Evolutionary conservation across 352 stramenopile species (phyloP).

Genomic region (Phytophthora multivora): DNA sequence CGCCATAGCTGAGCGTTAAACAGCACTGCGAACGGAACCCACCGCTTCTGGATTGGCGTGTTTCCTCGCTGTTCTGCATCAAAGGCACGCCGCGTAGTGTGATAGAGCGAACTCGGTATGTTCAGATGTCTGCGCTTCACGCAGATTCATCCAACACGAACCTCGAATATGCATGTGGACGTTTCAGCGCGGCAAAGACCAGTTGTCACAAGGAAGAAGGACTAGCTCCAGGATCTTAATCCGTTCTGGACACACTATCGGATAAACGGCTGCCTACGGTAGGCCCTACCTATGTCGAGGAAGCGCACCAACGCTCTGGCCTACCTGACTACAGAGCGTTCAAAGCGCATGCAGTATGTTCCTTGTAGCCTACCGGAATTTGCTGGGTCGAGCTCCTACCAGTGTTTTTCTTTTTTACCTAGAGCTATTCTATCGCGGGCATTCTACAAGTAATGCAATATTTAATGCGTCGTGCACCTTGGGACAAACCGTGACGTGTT

Average conservation of each 20-base stretch:
- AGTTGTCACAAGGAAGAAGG: neutral
- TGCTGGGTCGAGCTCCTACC: neutral
- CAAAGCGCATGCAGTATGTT: neutral
- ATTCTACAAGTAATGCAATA: neutral
- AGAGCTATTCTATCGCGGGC: too few relatives aligned
- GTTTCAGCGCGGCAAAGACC: slow-evolving; percentile 2
- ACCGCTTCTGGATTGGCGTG: neutral
- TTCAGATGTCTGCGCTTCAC: neutral
- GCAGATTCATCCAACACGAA: too few relatives aligned
- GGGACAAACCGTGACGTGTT: neutral
- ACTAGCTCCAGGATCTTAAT: neutral
- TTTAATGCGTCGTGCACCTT: neutral
- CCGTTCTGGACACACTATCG: neutral
- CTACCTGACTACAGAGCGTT: neutral
- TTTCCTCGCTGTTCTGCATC: slow-evolving; percentile 10
- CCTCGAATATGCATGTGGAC: neutral
- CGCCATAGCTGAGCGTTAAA: neutral
- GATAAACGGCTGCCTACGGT: neutral
- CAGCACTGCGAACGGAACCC: neutral
- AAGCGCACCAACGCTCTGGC: neutral
- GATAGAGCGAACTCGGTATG: neutral
- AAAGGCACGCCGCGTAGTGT: slow-evolving; percentile 2
- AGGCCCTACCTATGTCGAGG: neutral
- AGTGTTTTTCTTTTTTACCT: too few relatives aligned
- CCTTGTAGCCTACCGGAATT: slow-evolving; percentile 1